Evolutionary conservation across 805 yeast genomes (phyloP).

Genomic region (Candida germanica): DNA sequence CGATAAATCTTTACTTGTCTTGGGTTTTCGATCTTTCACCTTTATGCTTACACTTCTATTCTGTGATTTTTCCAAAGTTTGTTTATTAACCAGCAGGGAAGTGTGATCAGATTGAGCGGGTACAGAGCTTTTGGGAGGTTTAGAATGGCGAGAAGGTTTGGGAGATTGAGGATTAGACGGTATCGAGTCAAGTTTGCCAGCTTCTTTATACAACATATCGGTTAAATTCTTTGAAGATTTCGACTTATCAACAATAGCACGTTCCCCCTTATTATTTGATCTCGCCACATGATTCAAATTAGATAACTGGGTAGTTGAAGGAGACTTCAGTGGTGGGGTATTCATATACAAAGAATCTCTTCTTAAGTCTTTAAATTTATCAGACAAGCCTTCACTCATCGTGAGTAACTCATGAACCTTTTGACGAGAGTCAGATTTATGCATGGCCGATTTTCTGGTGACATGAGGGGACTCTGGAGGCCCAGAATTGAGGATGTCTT

Average conservation of each 20-base stretch:
- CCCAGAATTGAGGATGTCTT: conserved; percentile 22
- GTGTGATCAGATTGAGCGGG: too few species aligned
- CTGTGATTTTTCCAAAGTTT: too few species aligned
- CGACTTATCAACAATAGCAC: conserved; percentile 1
- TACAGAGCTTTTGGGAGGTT: too few species aligned
- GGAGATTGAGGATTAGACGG: too few species aligned
- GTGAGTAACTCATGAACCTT: conserved; percentile 29
- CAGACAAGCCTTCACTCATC: conserved; percentile 12
- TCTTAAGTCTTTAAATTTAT: conserved; percentile 10
- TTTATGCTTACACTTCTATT: too few species aligned
- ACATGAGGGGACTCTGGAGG: conserved; percentile 17
- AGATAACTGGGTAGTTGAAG: conserved; percentile 20
- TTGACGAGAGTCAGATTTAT: conserved; percentile 28
- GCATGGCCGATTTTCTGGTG: conserved; percentile 4
- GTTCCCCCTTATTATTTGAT: neutral
- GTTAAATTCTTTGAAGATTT: conserved; percentile 1
- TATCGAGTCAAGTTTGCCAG: too few species aligned
- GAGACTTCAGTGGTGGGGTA: conserved; percentile 16
- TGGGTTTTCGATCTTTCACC: too few species aligned
- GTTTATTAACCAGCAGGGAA: too few species aligned
- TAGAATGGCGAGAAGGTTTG: too few species aligned
- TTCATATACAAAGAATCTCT: conserved; percentile 9
- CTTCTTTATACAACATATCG: conserved; percentile 2
- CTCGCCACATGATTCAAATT: conserved; percentile 6
- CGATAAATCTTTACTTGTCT: too few species aligned